phyloP scores from a whole-genome alignment of 1,284 basidiomycete genomes.

The Cystobasidium slooffiae region DNA sequence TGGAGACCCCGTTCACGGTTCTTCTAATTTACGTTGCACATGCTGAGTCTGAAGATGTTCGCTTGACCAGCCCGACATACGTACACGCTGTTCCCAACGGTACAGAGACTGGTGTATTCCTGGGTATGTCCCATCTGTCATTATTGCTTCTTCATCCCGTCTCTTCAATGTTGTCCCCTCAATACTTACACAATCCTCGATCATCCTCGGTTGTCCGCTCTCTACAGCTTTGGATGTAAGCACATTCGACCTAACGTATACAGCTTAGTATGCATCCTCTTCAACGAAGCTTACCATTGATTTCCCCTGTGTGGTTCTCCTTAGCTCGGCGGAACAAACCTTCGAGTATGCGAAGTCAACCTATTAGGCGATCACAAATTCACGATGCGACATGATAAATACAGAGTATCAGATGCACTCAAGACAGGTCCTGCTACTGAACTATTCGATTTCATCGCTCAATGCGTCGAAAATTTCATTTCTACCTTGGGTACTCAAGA shows the following conservation, averaged over 20 bases:
- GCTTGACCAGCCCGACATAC: conserved; percentile 61
- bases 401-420: conserved; percentile 83
- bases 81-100: conserved; percentile 89
- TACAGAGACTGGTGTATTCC: conserved; percentile 85
- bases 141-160: neutral
- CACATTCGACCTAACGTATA: too few relatives aligned
- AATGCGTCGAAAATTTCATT: conserved; percentile 91
- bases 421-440: conserved; percentile 84
- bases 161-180: neutral
- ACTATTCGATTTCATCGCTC: conserved; percentile 93
- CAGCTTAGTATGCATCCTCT: neutral
- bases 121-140: conserved; percentile 55
- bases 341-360: conserved; percentile 75
- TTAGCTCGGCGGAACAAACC: conserved; percentile 83
- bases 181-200: conserved; percentile 1
- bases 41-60: neutral
- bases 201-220: conserved; percentile 4
- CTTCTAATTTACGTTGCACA: neutral
- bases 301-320: neutral
- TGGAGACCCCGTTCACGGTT: too few relatives aligned
- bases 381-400: conserved; percentile 86
- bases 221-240: conserved; percentile 69
- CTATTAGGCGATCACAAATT: conserved; percentile 89
- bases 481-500: conserved; percentile 59
- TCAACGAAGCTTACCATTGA: neutral